Base-by-base conservation (phyloP, 2,329 filamentous ascomycete species). In the Sporothrix dimorphospora region DNA sequence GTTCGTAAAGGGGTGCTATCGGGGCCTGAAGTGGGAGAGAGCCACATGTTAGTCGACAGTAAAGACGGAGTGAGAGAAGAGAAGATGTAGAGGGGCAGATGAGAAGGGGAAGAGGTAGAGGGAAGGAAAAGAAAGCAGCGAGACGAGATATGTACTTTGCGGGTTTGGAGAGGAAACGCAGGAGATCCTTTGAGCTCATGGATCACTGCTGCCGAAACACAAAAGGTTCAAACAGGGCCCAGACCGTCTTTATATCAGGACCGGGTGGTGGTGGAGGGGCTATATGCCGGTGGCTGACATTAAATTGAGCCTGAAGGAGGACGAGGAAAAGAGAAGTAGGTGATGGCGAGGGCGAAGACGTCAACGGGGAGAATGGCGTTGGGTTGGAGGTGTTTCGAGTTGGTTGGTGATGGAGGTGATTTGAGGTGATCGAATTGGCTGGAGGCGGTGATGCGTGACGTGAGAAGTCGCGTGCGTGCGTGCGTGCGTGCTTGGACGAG, bases 101-200 rank as follows among this genome's bases (percentile, higher is more conserved):
- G 53, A 3, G 5, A 11, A 47, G 38, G 53, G 14, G 71, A 75
- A 38, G 74, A 72, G 38, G 67, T 63, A 49, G 30, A 53, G 47
- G 6, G 3, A 6, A n/a, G 24, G 21, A 19, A 57, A 16, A 45
- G 9, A 3, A 47, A 65, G 8, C 24, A 45, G 69, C 34, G 66
- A 27, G 14, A 16, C 30, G 70, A n/a, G 66, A 61, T 47, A 85
- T 92, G 81, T 85, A 97, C 94, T 97, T 97, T 83, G 93, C 93
- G 81, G 94, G 94, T 87, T 96, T 96, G 81, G 93, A 97, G 79
- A 97, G 90, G 86, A 97, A 96, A 85, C 94, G 92, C 81, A 97
- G 89, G 80, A 97, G 90, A 84, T 97, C 93, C 85, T 91, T 92
- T 83, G 88, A 91, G 92, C 90, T 94, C 94, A 97, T 97, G 91